A percentile compares a stretch with the other conserved stretches of the same genome.
Conservation (phyloP, 192 early-diverging fungal species). For the Coemansia sp. region DNA sequence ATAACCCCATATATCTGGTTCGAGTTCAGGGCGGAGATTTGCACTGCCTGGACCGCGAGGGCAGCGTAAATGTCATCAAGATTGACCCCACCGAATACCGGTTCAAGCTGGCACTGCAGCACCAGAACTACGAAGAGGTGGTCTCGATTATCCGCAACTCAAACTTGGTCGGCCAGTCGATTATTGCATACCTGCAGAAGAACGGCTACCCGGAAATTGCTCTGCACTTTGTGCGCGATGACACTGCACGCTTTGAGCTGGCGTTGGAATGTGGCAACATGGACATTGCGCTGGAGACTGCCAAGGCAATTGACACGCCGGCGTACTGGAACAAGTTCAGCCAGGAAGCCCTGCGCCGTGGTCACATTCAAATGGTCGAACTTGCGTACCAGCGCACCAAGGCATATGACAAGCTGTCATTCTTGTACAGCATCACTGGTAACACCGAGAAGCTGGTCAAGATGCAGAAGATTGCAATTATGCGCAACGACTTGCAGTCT, state of each 20-base stretch:
- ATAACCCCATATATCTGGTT: slow-evolving; percentile 92
- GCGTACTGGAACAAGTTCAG: slow-evolving; percentile 91
- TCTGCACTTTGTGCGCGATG: slow-evolving; percentile 97
- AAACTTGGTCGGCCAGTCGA: slow-evolving; percentile 96
- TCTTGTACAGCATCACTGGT: slow-evolving; percentile 92
- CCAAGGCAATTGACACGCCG: slow-evolving; percentile 83
- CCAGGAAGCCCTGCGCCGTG: slow-evolving; percentile 85
- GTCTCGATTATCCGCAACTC: slow-evolving; percentile 93
- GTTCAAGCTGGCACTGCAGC: slow-evolving; percentile 92
- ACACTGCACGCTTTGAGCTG: slow-evolving; percentile 92
- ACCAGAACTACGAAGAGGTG: slow-evolving; percentile 94
- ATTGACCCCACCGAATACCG: slow-evolving; percentile 99
- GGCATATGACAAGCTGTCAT: slow-evolving; percentile 91
- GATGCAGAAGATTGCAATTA: slow-evolving; percentile 93
- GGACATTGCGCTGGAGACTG: slow-evolving; percentile 92
- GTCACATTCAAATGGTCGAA: slow-evolving; percentile 83
- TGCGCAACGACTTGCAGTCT: slow-evolving; percentile 80
- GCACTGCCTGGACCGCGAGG: slow-evolving; percentile 87
- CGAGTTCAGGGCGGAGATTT: slow-evolving; percentile 83
- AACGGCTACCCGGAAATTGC: slow-evolving; percentile 99
- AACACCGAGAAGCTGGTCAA: slow-evolving; percentile 88
- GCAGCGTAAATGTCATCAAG: slow-evolving; percentile 78
- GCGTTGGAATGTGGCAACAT: slow-evolving; percentile 97
- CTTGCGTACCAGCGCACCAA: slow-evolving; percentile 87
- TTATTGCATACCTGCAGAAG: slow-evolving; percentile 99